Evolutionary conservation across 257 asterid genomes (phyloP).

Genomic region (Fraxinus pennsylvanica): DNA sequence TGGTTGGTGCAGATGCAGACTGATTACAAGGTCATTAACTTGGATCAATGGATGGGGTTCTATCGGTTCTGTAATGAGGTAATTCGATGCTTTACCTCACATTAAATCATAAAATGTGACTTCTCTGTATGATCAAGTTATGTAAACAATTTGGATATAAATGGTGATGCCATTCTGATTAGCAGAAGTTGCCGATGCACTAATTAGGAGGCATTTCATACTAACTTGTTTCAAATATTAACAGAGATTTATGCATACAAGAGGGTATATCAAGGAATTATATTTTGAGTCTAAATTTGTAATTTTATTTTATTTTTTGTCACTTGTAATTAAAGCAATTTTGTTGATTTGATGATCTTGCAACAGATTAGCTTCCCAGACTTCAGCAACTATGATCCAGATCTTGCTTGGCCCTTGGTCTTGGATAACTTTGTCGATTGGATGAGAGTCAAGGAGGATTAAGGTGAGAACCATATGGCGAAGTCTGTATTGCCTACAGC

Average conservation of each 20-base stretch:
- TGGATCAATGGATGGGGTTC: slow-evolving; percentile 96
- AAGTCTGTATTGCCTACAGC: not conserved
- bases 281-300: not conserved
- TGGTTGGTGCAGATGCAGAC: slow-evolving; percentile 57
- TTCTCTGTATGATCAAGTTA: not conserved
- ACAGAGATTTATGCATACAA: slow-evolving; percentile 13
- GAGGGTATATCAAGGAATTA: not conserved
- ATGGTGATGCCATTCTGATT: not conserved
- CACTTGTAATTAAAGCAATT: not conserved
- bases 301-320: too few species aligned
- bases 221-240: not conserved
- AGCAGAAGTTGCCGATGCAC: not conserved
- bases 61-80: slow-evolving; percentile 87
- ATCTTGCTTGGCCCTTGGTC: slow-evolving; percentile 63
- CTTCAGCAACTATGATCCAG: slow-evolving; percentile 50
- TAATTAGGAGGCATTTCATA: not conserved
- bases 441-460: slow-evolving; percentile 42
- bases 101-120: not conserved
- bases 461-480: slow-evolving; percentile 14
- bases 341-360: slow-evolving; percentile 17
- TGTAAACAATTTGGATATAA: not conserved
- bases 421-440: slow-evolving; percentile 63
- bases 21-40: slow-evolving; percentile 78
- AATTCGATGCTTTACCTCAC: not conserved
- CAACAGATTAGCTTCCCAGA: slow-evolving; percentile 52